Evolutionary conservation across 768 basidiomycete species (phyloP), one percentile per base, ranked within the genome.

Genomic region (Lactarius hatsudake): DNA sequence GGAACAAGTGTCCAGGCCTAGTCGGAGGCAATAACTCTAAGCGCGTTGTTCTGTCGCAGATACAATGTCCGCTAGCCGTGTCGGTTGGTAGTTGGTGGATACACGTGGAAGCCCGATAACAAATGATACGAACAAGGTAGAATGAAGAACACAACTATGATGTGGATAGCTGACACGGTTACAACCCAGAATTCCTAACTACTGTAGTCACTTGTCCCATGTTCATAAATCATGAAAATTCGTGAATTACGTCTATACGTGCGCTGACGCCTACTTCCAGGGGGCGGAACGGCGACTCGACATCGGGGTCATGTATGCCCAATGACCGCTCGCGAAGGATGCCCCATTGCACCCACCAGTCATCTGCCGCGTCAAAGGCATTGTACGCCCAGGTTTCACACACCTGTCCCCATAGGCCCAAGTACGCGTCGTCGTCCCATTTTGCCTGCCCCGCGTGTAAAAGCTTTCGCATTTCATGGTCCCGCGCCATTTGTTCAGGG

Each of bases 311-410:
- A 32, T 58, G 42, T 9, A 17, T 2, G 28, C 17, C 20, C 34
- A 70, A 23, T 18, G 70, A 55, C 34, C 63, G 69, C 60, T 71
- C 70, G 10, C 69, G 68, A 32, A 71, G 65, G 38, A 70, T 8
- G 42, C 70, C 70, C 70, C 70, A 71, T 30, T 71, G 59, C 7
- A 70, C 65, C 70, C 70, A 71, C 70, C 70, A 71, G 57, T 71
- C 69, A 8, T 71, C 70, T 12, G 70, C 70, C 3, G 60, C 70
- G 38, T 71, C 70, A 30, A 69, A 63, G 10, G 68, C 70, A 34
- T 70, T 51, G 34, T 71, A 71, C 9, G 62, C 62, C 70, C 70
- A 71, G 10, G 69, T 18, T 45, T 69, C 13, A 30, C 53, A 43
- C 38, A 71, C 57, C n/a, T 63, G 59, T 17, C 54, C 62, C 68